Base-by-base conservation (phyloP, 352 stramenopile species). In the Pythium insidiosum region DNA sequence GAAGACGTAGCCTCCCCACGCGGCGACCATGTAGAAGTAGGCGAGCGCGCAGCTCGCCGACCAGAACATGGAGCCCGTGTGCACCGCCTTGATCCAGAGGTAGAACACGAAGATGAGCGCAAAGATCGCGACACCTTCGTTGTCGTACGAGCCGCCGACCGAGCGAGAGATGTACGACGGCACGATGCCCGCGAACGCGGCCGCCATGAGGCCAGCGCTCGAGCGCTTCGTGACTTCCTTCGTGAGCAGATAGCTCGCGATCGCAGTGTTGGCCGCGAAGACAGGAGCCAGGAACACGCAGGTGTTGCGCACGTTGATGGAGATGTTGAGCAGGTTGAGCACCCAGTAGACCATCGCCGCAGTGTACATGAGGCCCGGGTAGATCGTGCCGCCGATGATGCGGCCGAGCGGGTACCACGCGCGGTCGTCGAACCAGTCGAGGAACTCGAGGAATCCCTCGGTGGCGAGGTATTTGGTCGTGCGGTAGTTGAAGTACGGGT, bases 1-100 rank as follows among this genome's bases (percentile, higher is more conserved):
- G 70, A 99, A 99, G 22, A 99, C 92, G 64, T 98, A 99, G 41
- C 96, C 96, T 54, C 96, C 96, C 96, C 96, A 99, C 1, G 93
- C 91, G 5, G 95, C 72, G 13, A 96, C 94, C 88, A 97, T 97
- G 58, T 94, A 94, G 58, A 99, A 98, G 61, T 99, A 99, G 4
- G 78, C 70, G 19, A 99, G 60, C 56, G 81, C 73, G 11, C 61
- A 58, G 5, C 60, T 23, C 3, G 58, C 73, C 6, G 76, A 72
- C 46, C 52, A 67, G 24, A 94, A 38, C 75, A 96, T 95, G 12
- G 68, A 72, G 9, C 84, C 84, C 1, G 75, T 86, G 41, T 82
- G 61, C 1, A 96, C 74, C 0, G 82, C 58, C 19, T 72, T 74
- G 23, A 97, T 66, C 96, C 96, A 99, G 18, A 95, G 69, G 57